Percentiles rank a stretch among this genome's conserved stretches.
These are phyloP conservation scores for Panicum virgatum DNA, from an alignment of 202 grass and related monocot species.

Conservation along the genomic window DNA sequence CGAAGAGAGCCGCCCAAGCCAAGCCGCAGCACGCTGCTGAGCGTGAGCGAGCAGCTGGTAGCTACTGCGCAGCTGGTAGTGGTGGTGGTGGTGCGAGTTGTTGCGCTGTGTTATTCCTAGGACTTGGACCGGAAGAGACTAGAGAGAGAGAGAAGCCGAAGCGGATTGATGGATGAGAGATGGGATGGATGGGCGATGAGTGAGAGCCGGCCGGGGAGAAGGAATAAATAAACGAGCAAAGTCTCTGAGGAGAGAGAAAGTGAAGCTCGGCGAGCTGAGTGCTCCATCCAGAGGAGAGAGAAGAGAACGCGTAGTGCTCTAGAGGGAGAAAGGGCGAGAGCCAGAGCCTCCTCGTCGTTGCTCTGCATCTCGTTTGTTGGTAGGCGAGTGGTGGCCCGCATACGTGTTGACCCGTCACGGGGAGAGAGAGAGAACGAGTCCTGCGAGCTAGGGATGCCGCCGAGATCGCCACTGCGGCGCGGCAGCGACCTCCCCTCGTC, in stretches of 20 bases:
- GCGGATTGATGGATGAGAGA: constrained; percentile 10
- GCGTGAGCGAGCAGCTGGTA: neutral
- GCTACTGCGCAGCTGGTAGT: constrained; percentile 8
- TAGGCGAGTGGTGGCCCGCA: constrained; percentile 19
- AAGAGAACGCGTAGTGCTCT: neutral
- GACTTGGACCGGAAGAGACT: constrained; percentile 21
- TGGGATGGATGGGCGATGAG: constrained; percentile 30
- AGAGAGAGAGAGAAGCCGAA: neutral
- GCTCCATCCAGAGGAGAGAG: neutral
- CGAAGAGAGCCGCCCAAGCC: neutral
- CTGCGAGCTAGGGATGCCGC: constrained; percentile 20
- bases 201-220: constrained; percentile 12
- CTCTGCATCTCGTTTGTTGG: constrained; percentile 12
- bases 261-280: neutral
- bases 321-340: neutral
- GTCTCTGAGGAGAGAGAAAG: constrained; percentile 13
- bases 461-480: neutral
- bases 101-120: constrained; percentile 41
- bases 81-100: constrained; percentile 7
- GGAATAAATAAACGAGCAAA: constrained; percentile 41
- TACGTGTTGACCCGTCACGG: constrained; percentile 51
- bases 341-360: neutral
- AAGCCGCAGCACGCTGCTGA: neutral
- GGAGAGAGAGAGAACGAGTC: constrained; percentile 5
- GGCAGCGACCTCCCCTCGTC: neutral